Base-by-base conservation (phyloP, 768 basidiomycete species). In the Termitomyces sp. region DNA sequence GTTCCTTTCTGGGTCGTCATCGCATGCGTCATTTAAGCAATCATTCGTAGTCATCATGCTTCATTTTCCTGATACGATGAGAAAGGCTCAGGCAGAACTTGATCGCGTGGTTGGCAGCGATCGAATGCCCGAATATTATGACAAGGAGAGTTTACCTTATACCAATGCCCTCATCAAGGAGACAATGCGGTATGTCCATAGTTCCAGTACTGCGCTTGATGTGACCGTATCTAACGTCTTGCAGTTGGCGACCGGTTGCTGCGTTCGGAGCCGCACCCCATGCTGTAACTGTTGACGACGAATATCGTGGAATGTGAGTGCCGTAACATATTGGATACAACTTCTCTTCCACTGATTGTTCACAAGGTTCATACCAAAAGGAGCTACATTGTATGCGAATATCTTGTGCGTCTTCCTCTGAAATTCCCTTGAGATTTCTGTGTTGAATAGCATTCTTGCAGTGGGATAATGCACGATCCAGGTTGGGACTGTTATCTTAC, bases 341-440 rank as follows among this genome's bases (percentile, higher is more conserved):
- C n/a, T 20, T 7, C 29, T 20, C 20, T 40, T 25, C 2, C 8
- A 17, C 5, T 40, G 11, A 10, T 14, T 32, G 10, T 50, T 45
- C 20, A 43, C 4, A 14, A 66, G 65, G 63, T 74, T 69, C 52
- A 77, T 78, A 34, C 77, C 77, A 1, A 72, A 72, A 60, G 77
- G 76, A 43, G 71, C 75, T 9, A 75, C 75, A 4, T 65, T 78
- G n/a, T 75, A 74, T 64, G 75, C 77, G 2, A 77, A 78, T 63
- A 64, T 77, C 15, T 66, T 64, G 73, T 74, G 52, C 57, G 72
- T 64, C 40, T 56, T 9, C 31, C 38, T 45, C 45, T 34, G 31
- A 34, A n/a, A 36, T 10, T 6, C 1, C 17, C 32, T 42, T 48
- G 14, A 56, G 15, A n/a, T 45, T 3, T 36, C 11, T 34, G 15